A percentile compares a stretch with the other conserved stretches of the same genome.
Conservation (phyloP, 805 yeast genomes). For the Tetrapisispora fleetii region DNA sequence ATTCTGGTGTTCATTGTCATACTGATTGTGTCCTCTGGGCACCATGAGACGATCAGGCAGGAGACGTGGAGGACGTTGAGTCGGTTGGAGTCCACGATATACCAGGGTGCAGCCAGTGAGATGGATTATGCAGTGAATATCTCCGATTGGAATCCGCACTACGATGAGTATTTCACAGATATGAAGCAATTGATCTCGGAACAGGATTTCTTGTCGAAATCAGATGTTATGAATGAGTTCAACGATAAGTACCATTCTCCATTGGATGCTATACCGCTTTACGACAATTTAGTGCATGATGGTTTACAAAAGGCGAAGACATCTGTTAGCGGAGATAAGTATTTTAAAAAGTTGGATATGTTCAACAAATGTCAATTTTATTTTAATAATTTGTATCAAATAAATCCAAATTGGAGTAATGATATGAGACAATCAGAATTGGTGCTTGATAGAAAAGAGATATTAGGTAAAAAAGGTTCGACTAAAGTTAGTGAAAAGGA, state of each 20-base stretch:
- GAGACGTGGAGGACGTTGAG: neutral
- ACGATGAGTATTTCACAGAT: neutral
- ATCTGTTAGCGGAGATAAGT: neutral
- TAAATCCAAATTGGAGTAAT: conserved; percentile 13
- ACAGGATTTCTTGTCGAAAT: neutral
- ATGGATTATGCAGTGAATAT: neutral
- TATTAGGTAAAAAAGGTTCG: neutral
- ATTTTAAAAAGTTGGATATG: conserved; percentile 7
- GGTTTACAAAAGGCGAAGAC: neutral
- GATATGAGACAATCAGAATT: conserved; percentile 6
- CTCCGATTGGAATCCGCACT: neutral
- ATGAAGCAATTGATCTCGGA: neutral
- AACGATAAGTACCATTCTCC: conserved; percentile 8
- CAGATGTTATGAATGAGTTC: neutral
- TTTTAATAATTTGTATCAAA: conserved; percentile 10
- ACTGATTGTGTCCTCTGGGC: no score
- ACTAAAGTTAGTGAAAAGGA: no score
- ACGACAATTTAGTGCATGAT: conserved; percentile 4
- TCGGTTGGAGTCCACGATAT: no score
- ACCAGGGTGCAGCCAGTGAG: neutral
- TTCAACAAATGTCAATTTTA: conserved; percentile 10
- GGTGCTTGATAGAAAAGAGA: conserved; percentile 5
- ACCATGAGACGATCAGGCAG: neutral
- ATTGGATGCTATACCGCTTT: conserved; percentile 8
- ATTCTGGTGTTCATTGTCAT: no score